A percentile compares a stretch with the other conserved stretches of the same genome.
These are phyloP conservation scores for Beauveria varroae DNA, from an alignment of 2,329 filamentous ascomycete genomes.

Conservation along the genomic window DNA sequence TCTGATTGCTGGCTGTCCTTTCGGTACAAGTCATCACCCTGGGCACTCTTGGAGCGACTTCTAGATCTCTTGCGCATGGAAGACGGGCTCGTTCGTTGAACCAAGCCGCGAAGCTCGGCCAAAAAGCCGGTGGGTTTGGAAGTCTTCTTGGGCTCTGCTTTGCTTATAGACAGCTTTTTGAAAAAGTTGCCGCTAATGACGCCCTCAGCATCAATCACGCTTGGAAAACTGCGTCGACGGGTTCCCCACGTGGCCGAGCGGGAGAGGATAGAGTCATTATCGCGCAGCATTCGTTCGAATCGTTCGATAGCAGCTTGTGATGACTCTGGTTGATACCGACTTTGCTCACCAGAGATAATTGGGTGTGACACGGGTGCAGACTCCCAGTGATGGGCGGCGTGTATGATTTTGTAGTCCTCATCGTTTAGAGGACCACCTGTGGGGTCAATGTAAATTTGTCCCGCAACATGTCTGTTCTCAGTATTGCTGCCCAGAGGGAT, in stretches of 20 bases:
- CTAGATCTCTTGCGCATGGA: constrained; percentile 40
- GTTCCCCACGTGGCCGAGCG: constrained; percentile 65
- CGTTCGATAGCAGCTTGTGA: constrained; percentile 47
- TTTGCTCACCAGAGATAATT: constrained; percentile 29
- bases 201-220: constrained; percentile 49
- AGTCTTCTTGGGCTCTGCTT: constrained; percentile 32
- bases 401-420: constrained; percentile 43
- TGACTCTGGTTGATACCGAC: constrained; percentile 38
- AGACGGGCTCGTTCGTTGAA: constrained; percentile 41
- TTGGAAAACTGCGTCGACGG: constrained; percentile 56
- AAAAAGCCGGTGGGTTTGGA: constrained; percentile 40
- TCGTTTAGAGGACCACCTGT: constrained; percentile 35
- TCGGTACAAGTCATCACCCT: constrained; percentile 11
- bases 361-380: constrained; percentile 39
- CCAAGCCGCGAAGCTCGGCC: constrained; percentile 41
- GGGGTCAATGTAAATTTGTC: constrained; percentile 41
- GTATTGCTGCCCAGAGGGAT: constrained; percentile 41
- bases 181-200: constrained; percentile 53
- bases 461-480: constrained; percentile 40
- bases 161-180: constrained; percentile 52
- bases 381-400: constrained; percentile 40
- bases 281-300: constrained; percentile 44
- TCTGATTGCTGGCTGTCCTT: constrained; percentile 23
- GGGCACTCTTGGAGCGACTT: constrained; percentile 31
- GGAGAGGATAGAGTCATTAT: constrained; percentile 53